A percentile compares a stretch with the other conserved stretches of the same genome.
These are phyloP conservation scores for Asterochloris erici DNA, from an alignment of 139 green algal genomes.

Conservation along the genomic window DNA sequence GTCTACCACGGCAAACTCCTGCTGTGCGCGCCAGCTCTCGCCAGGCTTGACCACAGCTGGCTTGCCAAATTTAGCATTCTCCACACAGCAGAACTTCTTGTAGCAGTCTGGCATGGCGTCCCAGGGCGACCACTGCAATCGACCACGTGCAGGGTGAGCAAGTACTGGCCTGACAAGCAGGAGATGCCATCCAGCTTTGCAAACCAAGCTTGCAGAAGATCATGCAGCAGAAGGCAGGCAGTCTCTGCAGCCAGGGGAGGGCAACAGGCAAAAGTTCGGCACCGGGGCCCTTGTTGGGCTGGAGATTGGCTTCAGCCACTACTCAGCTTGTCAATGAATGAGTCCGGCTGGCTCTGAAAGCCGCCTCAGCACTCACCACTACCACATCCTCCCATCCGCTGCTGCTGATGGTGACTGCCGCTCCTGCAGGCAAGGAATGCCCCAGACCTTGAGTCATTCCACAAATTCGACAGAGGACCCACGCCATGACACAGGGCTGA, in stretches of 20 bases:
- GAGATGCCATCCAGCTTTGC: background rate
- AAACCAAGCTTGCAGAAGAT: background rate
- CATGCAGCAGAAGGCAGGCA: too few relatives aligned
- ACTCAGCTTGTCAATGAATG: background rate
- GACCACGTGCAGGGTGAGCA: background rate
- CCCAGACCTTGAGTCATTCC: background rate
- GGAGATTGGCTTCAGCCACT: background rate
- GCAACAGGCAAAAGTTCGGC: too few relatives aligned
- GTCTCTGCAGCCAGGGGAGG: too few relatives aligned
- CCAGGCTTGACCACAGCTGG: conserved; percentile 53
- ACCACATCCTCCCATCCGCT: conserved; percentile 47
- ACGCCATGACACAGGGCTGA: too few relatives aligned
- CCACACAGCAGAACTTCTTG: conserved; percentile 83
- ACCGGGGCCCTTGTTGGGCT: too few relatives aligned
- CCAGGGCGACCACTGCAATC: conserved; percentile 51
- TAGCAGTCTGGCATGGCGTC: conserved; percentile 70
- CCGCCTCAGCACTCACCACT: conserved; percentile 10
- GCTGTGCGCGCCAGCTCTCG: conserved; percentile 51
- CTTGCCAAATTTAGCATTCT: conserved; percentile 68
- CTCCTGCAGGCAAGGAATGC: conserved; percentile 23
- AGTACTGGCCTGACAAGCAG: too few relatives aligned
- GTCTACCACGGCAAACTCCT: conserved; percentile 25
- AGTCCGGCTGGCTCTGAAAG: background rate
- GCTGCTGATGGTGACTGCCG: conserved; percentile 45
- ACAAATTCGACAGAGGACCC: background rate